Conservation (phyloP, 306 rosid species). For the Cicer cuneatum region DNA sequence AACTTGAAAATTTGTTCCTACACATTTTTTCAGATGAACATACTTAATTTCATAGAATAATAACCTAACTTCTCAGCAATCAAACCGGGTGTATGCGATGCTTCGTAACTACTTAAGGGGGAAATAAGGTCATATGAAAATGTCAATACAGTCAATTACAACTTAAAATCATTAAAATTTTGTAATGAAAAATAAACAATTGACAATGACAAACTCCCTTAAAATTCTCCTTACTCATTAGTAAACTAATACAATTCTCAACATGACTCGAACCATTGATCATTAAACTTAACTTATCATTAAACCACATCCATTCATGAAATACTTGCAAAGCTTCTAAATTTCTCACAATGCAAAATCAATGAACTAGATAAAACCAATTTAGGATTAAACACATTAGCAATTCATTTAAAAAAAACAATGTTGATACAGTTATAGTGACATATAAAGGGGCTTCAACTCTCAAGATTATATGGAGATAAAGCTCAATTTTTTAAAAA, state of each 20-base stretch:
- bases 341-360: conserved; percentile 20
- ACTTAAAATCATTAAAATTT: background rate
- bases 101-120: background rate
- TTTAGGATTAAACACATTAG: background rate
- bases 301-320: conserved; percentile 1
- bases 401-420: conserved; percentile 3
- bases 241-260: conserved; percentile 8
- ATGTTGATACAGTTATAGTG: conserved; percentile 1
- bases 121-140: background rate
- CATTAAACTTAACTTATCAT: background rate
- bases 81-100: background rate
- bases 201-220: background rate
- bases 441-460: conserved; percentile 13
- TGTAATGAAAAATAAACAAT: background rate
- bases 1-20: background rate
- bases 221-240: conserved; percentile 4
- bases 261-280: background rate
- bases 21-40: background rate
- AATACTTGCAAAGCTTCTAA: background rate
- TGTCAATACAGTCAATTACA: background rate
- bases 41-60: conserved; percentile 5
- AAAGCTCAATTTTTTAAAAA: conserved; percentile 4
- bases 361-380: conserved; percentile 29
- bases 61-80: conserved; percentile 16
- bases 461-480: background rate